Percentiles rank a stretch among this genome's conserved stretches.
phyloP scores from a whole-genome alignment of 805 yeast genomes.

The Scheffersomyces coipomensis region DNA sequence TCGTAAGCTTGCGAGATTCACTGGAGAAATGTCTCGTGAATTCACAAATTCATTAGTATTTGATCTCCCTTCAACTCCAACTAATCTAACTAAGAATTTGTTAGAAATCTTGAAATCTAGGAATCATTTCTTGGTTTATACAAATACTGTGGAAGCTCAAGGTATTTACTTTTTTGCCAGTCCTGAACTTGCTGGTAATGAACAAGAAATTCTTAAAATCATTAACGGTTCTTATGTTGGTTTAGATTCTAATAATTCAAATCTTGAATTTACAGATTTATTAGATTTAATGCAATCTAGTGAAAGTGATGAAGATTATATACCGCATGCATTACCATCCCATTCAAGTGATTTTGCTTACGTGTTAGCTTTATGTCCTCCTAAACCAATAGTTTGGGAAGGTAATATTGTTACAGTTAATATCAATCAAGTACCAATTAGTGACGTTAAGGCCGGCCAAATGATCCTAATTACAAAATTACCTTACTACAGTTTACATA shows the following conservation, averaged over 20 bases:
- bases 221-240: conserved; percentile 41
- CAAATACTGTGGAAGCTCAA: conserved; percentile 66
- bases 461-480: conserved; percentile 69
- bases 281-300: conserved; percentile 14
- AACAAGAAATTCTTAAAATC: conserved; percentile 36
- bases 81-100: conserved; percentile 47
- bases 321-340: conserved; percentile 13
- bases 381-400: conserved; percentile 88
- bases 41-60: conserved; percentile 73
- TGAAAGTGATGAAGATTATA: conserved; percentile 13
- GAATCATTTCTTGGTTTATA: conserved; percentile 74
- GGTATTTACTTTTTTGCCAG: conserved; percentile 85
- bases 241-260: conserved; percentile 25
- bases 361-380: conserved; percentile 70
- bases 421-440: conserved; percentile 44
- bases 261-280: conserved; percentile 26
- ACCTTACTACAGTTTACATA: conserved; percentile 54
- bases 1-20: conserved; percentile 79
- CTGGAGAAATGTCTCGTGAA: conserved; percentile 60
- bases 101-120: conserved; percentile 59
- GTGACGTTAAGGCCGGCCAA: conserved; percentile 66
- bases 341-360: conserved; percentile 48
- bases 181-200: conserved; percentile 44
- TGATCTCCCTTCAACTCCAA: conserved; percentile 43
- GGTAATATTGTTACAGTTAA: conserved; percentile 67